Evolutionary conservation across 2,329 filamentous ascomycete genomes (phyloP), one percentile per base, ranked within the genome.

Genomic region (Claviceps monticola): DNA sequence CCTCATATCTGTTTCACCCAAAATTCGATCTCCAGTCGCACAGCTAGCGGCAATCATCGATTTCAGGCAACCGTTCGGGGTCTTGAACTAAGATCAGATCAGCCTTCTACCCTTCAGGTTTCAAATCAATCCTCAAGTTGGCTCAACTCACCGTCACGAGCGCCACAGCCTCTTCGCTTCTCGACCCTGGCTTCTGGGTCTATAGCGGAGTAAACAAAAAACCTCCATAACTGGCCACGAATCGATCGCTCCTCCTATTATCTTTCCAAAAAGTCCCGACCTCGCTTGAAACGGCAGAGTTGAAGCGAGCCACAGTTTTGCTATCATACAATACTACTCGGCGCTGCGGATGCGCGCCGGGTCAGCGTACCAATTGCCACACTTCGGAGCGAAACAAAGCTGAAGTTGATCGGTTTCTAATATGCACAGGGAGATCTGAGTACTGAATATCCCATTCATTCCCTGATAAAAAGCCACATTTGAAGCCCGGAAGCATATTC

Each of bases 181-280:
- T 91, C 70, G 88, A 88, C 78, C 91, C 89, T 72, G 83, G 83
- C 69, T 83, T 83, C 78, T 88, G 89, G 89, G 89, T 94, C 82
- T 91, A 91, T 71, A 83, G 83, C 78, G 90, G 91, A 85, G 87
- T 89, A 76, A 88, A 93, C 78, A 93, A 89, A 77, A 91, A 95
- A 74, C 91, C 93, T 69, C 91, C 91, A 78, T 97, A 97, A 96
- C 74, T 91, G 60, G 51, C 19, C 14, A 29, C 34, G 8, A 19
- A 34, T 17, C 23, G 19, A 46, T 52, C 16, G 9, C 41, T 17
- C 11, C 26, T 41, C 41, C 7, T 19, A 44, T 37, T 5, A 16
- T 39, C 13, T 47, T 41, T 29, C 34, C 14, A 39, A n/a, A 16
- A 16, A 8, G 17, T 13, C 4, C 38, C 23, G 21, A 48, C 41